phyloP scores from a whole-genome alignment of 2,329 filamentous ascomycete genomes.

The Aspergillus intermedius region DNA sequence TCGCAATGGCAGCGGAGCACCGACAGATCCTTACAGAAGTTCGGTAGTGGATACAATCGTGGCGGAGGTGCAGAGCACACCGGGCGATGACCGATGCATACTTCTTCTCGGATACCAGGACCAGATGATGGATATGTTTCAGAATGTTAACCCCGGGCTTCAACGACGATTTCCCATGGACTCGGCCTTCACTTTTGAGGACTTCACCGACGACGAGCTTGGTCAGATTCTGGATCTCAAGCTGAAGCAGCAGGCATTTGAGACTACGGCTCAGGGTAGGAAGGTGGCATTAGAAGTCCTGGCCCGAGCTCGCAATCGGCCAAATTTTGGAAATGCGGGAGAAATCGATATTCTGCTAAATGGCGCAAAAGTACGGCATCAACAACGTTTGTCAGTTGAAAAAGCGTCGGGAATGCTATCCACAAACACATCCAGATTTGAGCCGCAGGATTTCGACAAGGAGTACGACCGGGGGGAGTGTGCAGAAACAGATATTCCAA shows the following conservation, averaged over 20 bases:
- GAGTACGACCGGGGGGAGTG: slow-evolving; percentile 50
- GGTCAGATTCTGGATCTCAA: slow-evolving; percentile 57
- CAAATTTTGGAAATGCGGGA: slow-evolving; percentile 64
- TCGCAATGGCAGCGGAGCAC: slow-evolving; percentile 16
- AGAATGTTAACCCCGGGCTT: slow-evolving; percentile 66
- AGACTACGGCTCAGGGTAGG: slow-evolving; percentile 47
- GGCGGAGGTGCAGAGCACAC: slow-evolving; percentile 62
- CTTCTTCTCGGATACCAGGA: slow-evolving; percentile 64
- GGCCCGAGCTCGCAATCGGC: slow-evolving; percentile 53
- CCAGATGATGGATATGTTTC: slow-evolving; percentile 65
- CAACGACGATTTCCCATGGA: slow-evolving; percentile 58
- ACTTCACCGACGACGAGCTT: slow-evolving; percentile 58
- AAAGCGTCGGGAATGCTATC: slow-evolving; percentile 1
- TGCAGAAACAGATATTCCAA: slow-evolving; percentile 44
- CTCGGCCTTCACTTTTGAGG: slow-evolving; percentile 61
- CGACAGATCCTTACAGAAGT: slow-evolving; percentile 49
- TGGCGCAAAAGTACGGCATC: slow-evolving; percentile 48
- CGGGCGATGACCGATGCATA: slow-evolving; percentile 67
- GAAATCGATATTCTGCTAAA: slow-evolving; percentile 68
- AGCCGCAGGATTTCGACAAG: slow-evolving; percentile 49
- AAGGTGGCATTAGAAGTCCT: slow-evolving; percentile 56
- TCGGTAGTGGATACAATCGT: slow-evolving; percentile 70
- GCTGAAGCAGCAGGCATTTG: slow-evolving; percentile 50
- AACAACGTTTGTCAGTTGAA: slow-evolving; percentile 35
- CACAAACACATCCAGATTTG: slow-evolving; percentile 12